A percentile compares a stretch with the other conserved stretches of the same genome.
Evolutionary conservation across 495 filamentous ascomycete species (phyloP).

Genomic region (Talaromyces thailandensis): DNA sequence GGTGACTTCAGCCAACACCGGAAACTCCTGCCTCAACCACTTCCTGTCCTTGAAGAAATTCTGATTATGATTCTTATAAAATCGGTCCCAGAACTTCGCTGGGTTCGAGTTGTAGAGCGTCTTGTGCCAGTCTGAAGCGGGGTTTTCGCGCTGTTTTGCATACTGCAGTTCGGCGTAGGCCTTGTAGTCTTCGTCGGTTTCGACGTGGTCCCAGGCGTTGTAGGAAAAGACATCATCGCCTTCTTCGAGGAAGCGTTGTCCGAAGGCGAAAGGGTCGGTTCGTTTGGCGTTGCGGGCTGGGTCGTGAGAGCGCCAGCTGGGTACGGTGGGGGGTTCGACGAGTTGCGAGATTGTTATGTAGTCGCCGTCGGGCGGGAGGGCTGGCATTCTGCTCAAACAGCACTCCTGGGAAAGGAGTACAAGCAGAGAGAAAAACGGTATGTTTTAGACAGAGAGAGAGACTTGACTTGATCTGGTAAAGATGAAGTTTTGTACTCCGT

Average conservation of each 20-base stretch:
- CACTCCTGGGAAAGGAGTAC: neutral
- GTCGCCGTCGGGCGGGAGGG: slow-evolving; percentile 11
- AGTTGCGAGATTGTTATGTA: slow-evolving; percentile 29
- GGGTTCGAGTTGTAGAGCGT: slow-evolving; percentile 79
- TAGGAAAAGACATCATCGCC: slow-evolving; percentile 85
- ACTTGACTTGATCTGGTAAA: neutral
- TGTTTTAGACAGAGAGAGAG: neutral
- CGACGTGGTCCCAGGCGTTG: slow-evolving; percentile 98
- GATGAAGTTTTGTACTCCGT: neutral
- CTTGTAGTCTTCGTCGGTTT: slow-evolving; percentile 71
- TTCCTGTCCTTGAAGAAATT: slow-evolving; percentile 99
- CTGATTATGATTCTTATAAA: slow-evolving; percentile 88
- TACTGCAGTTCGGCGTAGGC: slow-evolving; percentile 76
- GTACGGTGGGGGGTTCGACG: slow-evolving; percentile 33
- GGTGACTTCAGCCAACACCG: slow-evolving; percentile 63
- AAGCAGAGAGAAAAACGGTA: neutral
- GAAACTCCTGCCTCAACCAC: slow-evolving; percentile 93
- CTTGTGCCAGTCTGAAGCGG: slow-evolving; percentile 82
- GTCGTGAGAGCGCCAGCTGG: slow-evolving; percentile 42
- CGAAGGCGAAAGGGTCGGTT: slow-evolving; percentile 89
- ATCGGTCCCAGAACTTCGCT: slow-evolving; percentile 91
- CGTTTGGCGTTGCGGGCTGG: slow-evolving; percentile 60
- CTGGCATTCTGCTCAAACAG: neutral
- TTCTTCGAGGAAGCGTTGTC: slow-evolving; percentile 72
- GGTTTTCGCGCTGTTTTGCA: slow-evolving; percentile 67